Conservation (phyloP, 352 stramenopile genomes). For the Globisporangium radiosum region DNA sequence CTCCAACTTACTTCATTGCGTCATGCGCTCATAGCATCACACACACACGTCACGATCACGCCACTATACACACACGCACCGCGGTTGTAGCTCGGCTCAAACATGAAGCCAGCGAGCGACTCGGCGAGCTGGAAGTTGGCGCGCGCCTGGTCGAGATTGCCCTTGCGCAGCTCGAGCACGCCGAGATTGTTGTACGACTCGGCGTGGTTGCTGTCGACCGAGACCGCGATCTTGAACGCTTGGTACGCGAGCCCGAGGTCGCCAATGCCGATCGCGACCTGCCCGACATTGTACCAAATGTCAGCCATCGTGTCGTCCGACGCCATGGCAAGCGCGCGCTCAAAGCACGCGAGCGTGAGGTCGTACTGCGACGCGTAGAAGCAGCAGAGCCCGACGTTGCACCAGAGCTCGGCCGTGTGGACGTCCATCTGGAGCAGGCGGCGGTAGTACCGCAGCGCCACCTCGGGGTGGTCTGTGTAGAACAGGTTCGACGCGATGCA, state of each 20-base stretch:
- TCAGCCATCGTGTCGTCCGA: conserved; percentile 89
- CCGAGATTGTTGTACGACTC: conserved; percentile 91
- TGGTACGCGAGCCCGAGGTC: conserved; percentile 91
- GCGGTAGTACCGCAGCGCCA: conserved; percentile 91
- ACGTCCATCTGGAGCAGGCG: conserved; percentile 92
- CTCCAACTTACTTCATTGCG: too few species aligned
- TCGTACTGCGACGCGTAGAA: conserved; percentile 94
- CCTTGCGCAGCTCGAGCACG: conserved; percentile 86
- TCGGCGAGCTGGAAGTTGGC: conserved; percentile 80
- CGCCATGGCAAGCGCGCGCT: conserved; percentile 82
- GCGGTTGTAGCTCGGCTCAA: conserved; percentile 90
- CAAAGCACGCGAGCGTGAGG: conserved; percentile 92
- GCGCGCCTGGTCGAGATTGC: conserved; percentile 81
- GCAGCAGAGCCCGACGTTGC: conserved; percentile 92
- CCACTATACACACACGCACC: conserved; percentile 23
- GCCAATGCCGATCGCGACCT: conserved; percentile 90
- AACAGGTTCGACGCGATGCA: conserved; percentile 92
- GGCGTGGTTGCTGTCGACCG: conserved; percentile 87
- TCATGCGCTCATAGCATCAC: background rate
- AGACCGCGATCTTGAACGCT: conserved; percentile 91
- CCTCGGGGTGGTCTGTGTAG: conserved; percentile 90
- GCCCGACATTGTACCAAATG: conserved; percentile 94
- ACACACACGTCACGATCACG: background rate
- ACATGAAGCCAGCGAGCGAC: conserved; percentile 82
- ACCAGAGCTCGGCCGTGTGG: conserved; percentile 89